Conservation (phyloP, 495 filamentous ascomycete species). For the Neurospora africana region DNA sequence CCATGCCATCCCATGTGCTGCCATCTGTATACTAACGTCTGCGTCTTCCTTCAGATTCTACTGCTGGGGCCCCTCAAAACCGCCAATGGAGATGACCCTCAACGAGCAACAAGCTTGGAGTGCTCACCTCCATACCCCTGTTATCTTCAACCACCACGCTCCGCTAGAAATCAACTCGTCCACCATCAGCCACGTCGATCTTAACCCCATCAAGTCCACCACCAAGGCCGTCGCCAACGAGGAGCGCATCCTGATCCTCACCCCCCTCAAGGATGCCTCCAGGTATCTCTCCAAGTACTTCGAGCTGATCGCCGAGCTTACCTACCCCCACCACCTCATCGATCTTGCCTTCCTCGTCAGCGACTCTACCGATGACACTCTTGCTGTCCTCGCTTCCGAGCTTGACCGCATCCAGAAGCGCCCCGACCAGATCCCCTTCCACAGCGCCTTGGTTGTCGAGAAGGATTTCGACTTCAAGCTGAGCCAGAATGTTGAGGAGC, state of each 20-base stretch:
- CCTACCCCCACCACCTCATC: slow-evolving; percentile 91
- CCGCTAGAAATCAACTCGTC: slow-evolving; percentile 72
- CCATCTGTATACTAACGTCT: slow-evolving; percentile 3
- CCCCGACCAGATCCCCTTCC: slow-evolving; percentile 68
- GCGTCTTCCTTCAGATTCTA: slow-evolving; percentile 58
- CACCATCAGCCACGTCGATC: slow-evolving; percentile 66
- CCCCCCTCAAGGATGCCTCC: slow-evolving; percentile 84
- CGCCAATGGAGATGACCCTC: slow-evolving; percentile 84
- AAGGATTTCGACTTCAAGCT: slow-evolving; percentile 75
- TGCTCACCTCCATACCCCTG: slow-evolving; percentile 76
- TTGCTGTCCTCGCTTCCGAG: slow-evolving; percentile 69
- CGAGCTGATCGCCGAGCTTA: slow-evolving; percentile 78
- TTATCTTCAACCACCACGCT: slow-evolving; percentile 90
- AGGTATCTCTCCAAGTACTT: slow-evolving; percentile 78
- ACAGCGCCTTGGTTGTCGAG: slow-evolving; percentile 68
- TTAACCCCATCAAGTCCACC: slow-evolving; percentile 80
- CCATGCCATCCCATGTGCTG: slow-evolving; percentile 2
- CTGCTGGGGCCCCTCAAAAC: slow-evolving; percentile 87
- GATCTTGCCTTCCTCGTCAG: slow-evolving; percentile 92
- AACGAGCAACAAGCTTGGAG: slow-evolving; percentile 89
- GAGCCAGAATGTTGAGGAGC: slow-evolving; percentile 65
- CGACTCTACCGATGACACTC: slow-evolving; percentile 81
- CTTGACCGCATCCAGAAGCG: slow-evolving; percentile 79
- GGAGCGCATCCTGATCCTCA: slow-evolving; percentile 90
- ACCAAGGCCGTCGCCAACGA: slow-evolving; percentile 62